Evolutionary conservation across 2,329 filamentous ascomycete genomes (phyloP), one percentile per base, ranked within the genome.

Genomic region (Cytospora piceicola): DNA sequence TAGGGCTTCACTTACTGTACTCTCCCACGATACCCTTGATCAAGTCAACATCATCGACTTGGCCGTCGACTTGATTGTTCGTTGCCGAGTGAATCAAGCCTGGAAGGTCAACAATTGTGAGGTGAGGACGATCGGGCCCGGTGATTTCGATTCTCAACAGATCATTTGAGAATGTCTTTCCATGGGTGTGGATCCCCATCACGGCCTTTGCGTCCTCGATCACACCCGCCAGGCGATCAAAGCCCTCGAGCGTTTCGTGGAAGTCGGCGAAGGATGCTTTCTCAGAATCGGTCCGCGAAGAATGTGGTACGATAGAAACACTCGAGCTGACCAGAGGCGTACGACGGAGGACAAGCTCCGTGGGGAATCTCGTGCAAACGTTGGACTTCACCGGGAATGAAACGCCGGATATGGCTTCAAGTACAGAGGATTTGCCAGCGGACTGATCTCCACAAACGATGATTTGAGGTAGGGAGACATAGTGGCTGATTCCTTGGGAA

Each of bases 81-180:
- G 77, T 81, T 24, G 78, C 73, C 0, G 77, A 78, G 52, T 82
- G 78, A 58, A 84, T 83, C 24, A 88, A 74, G 1, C 85, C 85
- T 0, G 85, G 85, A 3, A 88, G 75, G 71, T 88, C 85, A 14
- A 88, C 83, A 22, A 88, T 78, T 0, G 85, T 88, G 27, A 88
- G 75, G n/a, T 85, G 81, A 17, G 79, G 80, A 11, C 77, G 75
- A 14, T 78, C 72, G 0, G 83, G 81, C 0, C 82, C 81, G 2
- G 75, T 74, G 15, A 85, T 76, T 68, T 84, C 80, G 51, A 85
- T 74, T 1, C 76, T 76, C 0, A 84, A 77, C 1, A 81, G 73
- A 62, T 83, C 78, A 24, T 76, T 76, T 6, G 76, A 77, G 66
- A 84, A 83, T 1, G 72, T 75, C 17, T 75, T 76, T 6, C 64